A percentile compares a stretch with the other conserved stretches of the same genome.
These are phyloP conservation scores for Mixia osmundae DNA, from an alignment of 1,284 basidiomycete species.

Conservation along the genomic window DNA sequence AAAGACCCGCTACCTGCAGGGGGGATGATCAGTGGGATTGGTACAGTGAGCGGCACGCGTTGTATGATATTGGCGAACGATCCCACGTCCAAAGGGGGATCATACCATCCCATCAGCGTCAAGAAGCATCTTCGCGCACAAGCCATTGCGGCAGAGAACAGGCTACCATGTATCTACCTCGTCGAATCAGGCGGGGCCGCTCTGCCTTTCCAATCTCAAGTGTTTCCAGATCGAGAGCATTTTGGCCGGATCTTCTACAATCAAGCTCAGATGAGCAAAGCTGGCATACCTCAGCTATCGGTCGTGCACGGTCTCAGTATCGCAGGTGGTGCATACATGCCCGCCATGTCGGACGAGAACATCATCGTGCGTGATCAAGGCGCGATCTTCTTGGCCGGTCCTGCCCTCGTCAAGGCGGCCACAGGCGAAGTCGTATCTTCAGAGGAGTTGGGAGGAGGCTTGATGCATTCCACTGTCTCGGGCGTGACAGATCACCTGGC, in stretches of 20 bases:
- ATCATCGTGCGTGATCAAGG: conserved; percentile 86
- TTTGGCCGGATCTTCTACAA: conserved; percentile 95
- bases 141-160: conserved; percentile 71
- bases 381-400: conserved; percentile 83
- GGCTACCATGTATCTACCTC: conserved; percentile 74
- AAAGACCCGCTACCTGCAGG: conserved; percentile 58
- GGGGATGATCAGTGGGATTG: conserved; percentile 75
- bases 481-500: conserved; percentile 88
- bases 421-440: conserved; percentile 84
- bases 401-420: conserved; percentile 81
- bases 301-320: conserved; percentile 87
- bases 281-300: conserved; percentile 74
- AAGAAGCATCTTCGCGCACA: conserved; percentile 92
- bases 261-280: conserved; percentile 62
- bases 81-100: conserved; percentile 50
- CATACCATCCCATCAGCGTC: conserved; percentile 33
- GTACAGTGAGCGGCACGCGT: conserved; percentile 26
- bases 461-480: conserved; percentile 83
- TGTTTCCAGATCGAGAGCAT: conserved; percentile 50
- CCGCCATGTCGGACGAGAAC: conserved; percentile 32
- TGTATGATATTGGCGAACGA: conserved; percentile 83
- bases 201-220: conserved; percentile 74
- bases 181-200: conserved; percentile 88
- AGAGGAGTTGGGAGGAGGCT: conserved; percentile 63
- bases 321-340: conserved; percentile 19